A percentile compares a stretch with the other conserved stretches of the same genome.
These are phyloP conservation scores for Astragalus membranaceus DNA, from an alignment of 306 rosid genomes.

Conservation along the genomic window DNA sequence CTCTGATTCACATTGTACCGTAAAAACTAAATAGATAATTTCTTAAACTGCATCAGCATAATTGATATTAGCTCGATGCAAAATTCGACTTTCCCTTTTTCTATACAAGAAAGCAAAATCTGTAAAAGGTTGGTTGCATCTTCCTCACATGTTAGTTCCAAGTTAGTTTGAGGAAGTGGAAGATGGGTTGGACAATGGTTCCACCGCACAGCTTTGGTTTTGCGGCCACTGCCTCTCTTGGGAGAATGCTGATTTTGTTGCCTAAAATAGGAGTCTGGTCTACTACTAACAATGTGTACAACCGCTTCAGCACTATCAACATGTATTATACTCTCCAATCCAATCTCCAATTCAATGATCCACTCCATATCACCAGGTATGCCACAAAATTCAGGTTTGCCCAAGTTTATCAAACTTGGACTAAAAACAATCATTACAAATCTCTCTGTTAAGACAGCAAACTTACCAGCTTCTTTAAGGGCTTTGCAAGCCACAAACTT, in stretches of 20 bases:
- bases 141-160: conserved; percentile 51
- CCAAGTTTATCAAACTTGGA: conserved; percentile 52
- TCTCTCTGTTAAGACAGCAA: conserved; percentile 63
- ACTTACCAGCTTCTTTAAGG: conserved; percentile 76
- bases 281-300: conserved; percentile 74
- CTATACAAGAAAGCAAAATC: conserved; percentile 46
- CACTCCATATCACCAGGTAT: conserved; percentile 63
- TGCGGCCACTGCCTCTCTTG: conserved; percentile 39
- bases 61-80: conserved; percentile 60
- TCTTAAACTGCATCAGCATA: neutral
- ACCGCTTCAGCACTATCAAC: conserved; percentile 50
- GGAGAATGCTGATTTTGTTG: conserved; percentile 38
- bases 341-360: conserved; percentile 66
- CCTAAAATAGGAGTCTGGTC: conserved; percentile 57
- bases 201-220: conserved; percentile 44
- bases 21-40: neutral
- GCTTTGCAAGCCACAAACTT: conserved; percentile 65
- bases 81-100: conserved; percentile 56
- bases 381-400: conserved; percentile 73
- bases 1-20: neutral
- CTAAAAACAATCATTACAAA: conserved; percentile 52
- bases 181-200: conserved; percentile 56
- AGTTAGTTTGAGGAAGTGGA: conserved; percentile 74
- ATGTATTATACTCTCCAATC: conserved; percentile 72
- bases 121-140: conserved; percentile 58